Evolutionary conservation across 2,329 filamentous ascomycete genomes (phyloP).

Genomic region (Eutypa lata): DNA sequence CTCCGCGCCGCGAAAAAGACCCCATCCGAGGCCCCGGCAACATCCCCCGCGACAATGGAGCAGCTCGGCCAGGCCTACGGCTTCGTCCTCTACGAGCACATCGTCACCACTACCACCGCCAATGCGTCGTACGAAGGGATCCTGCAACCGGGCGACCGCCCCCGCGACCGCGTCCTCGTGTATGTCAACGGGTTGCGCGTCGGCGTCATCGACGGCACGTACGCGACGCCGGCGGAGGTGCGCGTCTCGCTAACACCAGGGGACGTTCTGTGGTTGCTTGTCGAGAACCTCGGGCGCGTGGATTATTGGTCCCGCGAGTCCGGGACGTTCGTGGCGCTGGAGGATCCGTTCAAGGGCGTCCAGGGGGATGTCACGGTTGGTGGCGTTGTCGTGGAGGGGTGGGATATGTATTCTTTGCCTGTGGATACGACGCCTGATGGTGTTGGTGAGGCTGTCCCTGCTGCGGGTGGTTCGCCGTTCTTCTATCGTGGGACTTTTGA

Average conservation of each 20-base stretch:
- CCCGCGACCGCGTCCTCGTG: conserved; percentile 44
- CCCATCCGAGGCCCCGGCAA: too few species aligned
- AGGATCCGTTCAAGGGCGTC: conserved; percentile 46
- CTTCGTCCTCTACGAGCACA: conserved; percentile 41
- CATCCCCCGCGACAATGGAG: conserved; percentile 42
- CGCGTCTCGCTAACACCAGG: conserved; percentile 33
- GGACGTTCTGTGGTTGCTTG: conserved; percentile 40
- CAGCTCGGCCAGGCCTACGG: conserved; percentile 41
- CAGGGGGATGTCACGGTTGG: conserved; percentile 40
- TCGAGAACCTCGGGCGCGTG: conserved; percentile 50
- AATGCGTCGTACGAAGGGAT: conserved; percentile 21
- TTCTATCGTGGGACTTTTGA: conserved; percentile 31
- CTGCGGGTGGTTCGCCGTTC: conserved; percentile 13
- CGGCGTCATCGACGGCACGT: conserved; percentile 46
- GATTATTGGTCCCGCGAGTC: conserved; percentile 38
- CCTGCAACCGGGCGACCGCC: conserved; percentile 38
- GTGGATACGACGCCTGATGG: conserved; percentile 27
- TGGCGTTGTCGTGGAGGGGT: conserved; percentile 27
- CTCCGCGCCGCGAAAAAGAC: too few species aligned
- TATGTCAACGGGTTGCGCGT: conserved; percentile 40
- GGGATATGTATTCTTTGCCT: conserved; percentile 38
- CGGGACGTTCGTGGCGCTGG: conserved; percentile 28
- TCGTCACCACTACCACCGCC: conserved; percentile 12
- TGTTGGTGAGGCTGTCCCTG: too few species aligned
- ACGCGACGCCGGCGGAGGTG: conserved; percentile 35